phyloP scores from a whole-genome alignment of 176 grass and related monocot species.

The Miscanthus lutarioriparius region DNA sequence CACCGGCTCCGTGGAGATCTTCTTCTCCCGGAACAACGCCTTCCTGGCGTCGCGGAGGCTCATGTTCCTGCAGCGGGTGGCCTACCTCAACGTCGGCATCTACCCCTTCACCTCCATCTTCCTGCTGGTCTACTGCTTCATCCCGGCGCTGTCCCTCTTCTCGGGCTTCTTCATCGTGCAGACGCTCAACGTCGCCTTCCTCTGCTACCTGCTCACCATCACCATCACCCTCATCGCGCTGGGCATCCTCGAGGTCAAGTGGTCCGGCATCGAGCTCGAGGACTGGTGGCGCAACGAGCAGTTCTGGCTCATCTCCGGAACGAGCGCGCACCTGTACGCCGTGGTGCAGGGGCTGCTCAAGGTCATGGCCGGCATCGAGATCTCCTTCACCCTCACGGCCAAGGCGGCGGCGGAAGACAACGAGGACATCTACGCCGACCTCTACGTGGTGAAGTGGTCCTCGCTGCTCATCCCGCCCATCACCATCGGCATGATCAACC shows the following conservation, averaged over 20 bases:
- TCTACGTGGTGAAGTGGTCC: slow-evolving; percentile 79
- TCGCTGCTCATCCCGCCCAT: slow-evolving; percentile 86
- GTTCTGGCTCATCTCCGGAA: slow-evolving; percentile 90
- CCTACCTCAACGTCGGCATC: slow-evolving; percentile 92
- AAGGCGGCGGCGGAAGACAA: slow-evolving; percentile 67
- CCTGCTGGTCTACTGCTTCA: slow-evolving; percentile 94
- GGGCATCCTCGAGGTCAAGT: slow-evolving; percentile 91
- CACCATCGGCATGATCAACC: slow-evolving; percentile 88
- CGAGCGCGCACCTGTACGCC: slow-evolving; percentile 80
- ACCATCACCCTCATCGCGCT: slow-evolving; percentile 76
- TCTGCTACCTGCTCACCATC: slow-evolving; percentile 87
- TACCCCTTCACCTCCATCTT: slow-evolving; percentile 95
- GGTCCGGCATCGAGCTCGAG: slow-evolving; percentile 80
- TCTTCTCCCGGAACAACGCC: slow-evolving; percentile 99
- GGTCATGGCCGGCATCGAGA: slow-evolving; percentile 87
- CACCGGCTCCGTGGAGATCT: slow-evolving; percentile 94
- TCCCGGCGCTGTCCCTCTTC: slow-evolving; percentile 98
- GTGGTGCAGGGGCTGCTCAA: slow-evolving; percentile 77
- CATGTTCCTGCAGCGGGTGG: slow-evolving; percentile 77
- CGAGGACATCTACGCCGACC: slow-evolving; percentile 83
- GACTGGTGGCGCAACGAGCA: slow-evolving; percentile 99
- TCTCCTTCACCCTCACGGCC: slow-evolving; percentile 83
- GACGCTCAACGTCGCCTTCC: slow-evolving; percentile 85
- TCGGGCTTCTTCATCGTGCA: slow-evolving; percentile 95
- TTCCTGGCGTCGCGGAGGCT: slow-evolving; percentile 63